Conservation (phyloP, 1,139 yeast genomes). For the Pneumocystis jirovecii region DNA sequence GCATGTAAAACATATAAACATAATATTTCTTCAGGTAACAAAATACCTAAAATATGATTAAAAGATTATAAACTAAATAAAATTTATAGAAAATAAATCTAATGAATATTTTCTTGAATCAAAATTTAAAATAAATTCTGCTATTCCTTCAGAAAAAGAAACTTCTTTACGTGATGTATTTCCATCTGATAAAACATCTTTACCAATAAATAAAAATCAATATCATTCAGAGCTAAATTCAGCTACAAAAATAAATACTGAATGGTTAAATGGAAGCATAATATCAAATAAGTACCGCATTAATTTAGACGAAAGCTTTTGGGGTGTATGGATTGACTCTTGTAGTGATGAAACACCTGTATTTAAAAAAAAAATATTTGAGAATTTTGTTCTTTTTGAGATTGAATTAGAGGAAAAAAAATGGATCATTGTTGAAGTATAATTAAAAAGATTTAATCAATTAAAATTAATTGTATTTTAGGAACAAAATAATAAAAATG, state of each 20-base stretch:
- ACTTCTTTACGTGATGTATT: neutral
- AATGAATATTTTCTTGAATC: neutral
- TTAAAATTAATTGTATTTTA: neutral
- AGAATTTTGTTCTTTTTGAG: neutral
- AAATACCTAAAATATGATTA: neutral
- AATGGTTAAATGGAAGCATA: neutral
- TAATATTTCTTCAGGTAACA: neutral
- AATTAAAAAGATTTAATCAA: neutral
- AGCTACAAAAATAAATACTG: neutral
- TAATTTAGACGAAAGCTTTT: neutral
- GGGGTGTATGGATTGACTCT: constrained; percentile 1
- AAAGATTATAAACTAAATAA: neutral
- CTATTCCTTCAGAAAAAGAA: neutral
- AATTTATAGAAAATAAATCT: neutral
- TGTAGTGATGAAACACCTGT: neutral
- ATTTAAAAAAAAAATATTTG: neutral
- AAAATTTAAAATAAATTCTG: neutral
- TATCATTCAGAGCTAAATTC: neutral
- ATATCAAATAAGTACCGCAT: neutral
- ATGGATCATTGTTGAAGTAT: neutral
- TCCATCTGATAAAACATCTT: neutral
- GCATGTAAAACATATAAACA: neutral
- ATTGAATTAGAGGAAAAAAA: neutral
- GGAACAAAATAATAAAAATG: neutral
- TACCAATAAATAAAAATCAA: neutral